Evolutionary conservation across 371 early-diverging fungal species (phyloP).

Genomic region (Rhizopus sp.): DNA sequence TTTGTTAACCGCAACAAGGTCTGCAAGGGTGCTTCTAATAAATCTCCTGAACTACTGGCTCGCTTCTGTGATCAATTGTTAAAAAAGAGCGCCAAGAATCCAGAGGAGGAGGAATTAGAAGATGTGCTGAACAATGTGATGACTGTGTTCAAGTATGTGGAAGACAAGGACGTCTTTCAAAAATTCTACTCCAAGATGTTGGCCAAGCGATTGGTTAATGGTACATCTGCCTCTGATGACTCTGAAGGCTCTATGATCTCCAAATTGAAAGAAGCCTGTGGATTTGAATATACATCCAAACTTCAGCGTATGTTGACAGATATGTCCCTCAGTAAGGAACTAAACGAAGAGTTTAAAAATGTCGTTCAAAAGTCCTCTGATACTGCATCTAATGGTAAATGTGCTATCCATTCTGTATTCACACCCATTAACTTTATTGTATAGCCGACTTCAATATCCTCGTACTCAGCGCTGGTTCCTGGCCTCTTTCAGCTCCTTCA

Average conservation of each 20-base stretch:
- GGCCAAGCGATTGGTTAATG: conserved; percentile 81
- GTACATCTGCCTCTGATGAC: conserved; percentile 72
- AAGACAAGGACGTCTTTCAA: conserved; percentile 95
- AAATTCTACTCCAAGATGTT: conserved; percentile 89
- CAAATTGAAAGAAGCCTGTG: conserved; percentile 75
- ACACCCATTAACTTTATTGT: conserved; percentile 6
- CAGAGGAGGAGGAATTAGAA: conserved; percentile 86
- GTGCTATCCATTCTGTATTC: not conserved
- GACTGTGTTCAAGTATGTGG: conserved; percentile 83
- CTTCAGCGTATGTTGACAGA: conserved; percentile 91
- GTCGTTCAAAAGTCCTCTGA: conserved; percentile 46
- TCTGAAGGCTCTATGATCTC: conserved; percentile 75
- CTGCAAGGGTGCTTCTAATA: conserved; percentile 69
- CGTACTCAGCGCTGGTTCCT: conserved; percentile 83
- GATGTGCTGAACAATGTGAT: conserved; percentile 84
- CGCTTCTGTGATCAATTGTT: conserved; percentile 84
- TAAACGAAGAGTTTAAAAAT: conserved; percentile 68
- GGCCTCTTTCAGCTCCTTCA: conserved; percentile 86
- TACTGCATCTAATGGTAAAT: conserved; percentile 40
- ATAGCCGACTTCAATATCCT: conserved; percentile 82
- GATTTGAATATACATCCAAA: conserved; percentile 88
- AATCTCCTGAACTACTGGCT: conserved; percentile 86
- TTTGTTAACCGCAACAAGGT: conserved; percentile 90
- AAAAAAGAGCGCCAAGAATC: conserved; percentile 81
- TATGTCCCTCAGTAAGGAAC: conserved; percentile 75